Evolutionary conservation across 192 early-diverging fungal genomes (phyloP), one percentile per base, ranked within the genome.

Genomic region (Gamsiella multidivaricata): DNA sequence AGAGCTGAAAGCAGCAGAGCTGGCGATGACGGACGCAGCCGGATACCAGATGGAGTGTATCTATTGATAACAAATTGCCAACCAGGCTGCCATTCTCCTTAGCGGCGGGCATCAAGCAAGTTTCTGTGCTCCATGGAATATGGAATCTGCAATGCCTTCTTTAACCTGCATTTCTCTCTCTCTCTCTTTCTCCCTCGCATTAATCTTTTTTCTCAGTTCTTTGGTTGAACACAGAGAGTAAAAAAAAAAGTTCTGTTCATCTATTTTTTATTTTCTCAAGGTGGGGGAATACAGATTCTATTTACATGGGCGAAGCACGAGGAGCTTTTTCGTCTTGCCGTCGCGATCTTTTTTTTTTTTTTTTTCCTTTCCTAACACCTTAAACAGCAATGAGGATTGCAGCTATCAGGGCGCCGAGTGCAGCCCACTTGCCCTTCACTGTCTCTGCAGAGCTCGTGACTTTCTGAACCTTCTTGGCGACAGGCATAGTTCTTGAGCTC

Each of bases 401-500:
- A 3, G 54, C 54, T 0, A 64, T 22, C 2, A 53, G 28, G 20
- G 61, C 52, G 42, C 61, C 29, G 14, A 73, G 61, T 7, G 62
- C 61, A 2, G 70, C 26, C 70, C 70, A 64, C 8, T 59, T 50
- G 36, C 67, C 29, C 31, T 52, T 52, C 31, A 70, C 29, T 36
- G 39, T 15, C 47, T 70, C n/a, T 3, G 67, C 57, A 51, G 67
- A 58, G 65, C 18, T 59, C 32, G 8, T 4, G 8, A 8, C 37
- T 12, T 39, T 39, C 12, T 39, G 37, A 12, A 39, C 45, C 4
- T 6, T 11, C 26, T 43, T 37, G 11, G 15, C 43, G 5, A 8
- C n/a, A 29, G 53, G 22, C 22, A n/a, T 26, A 15, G 32, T 9
- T 20, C 15, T 7, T 20, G 25, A 51, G 12, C 26, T 28, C 50